These are phyloP conservation scores for Alternaria incomplexa DNA, from an alignment of 2,329 filamentous ascomycete genomes.

Conservation along the genomic window DNA sequence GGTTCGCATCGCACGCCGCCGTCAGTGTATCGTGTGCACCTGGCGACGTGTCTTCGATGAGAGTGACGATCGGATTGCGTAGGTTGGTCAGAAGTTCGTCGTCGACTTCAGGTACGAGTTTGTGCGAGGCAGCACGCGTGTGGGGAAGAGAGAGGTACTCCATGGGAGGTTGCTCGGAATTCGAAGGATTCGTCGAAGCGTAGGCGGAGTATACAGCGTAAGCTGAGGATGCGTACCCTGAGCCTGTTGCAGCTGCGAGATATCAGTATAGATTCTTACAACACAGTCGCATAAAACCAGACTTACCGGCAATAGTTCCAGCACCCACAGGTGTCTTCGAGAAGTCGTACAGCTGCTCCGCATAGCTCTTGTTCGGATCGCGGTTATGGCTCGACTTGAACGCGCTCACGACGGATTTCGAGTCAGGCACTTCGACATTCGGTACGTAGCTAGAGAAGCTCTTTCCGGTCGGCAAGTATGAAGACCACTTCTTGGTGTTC, in stretches of 20 bases:
- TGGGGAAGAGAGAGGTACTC: conserved; percentile 57
- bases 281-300: too few relatives aligned
- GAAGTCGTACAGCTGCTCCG: conserved; percentile 58
- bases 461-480: conserved; percentile 56
- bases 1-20: conserved; percentile 54
- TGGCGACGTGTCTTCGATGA: conserved; percentile 53
- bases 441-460: conserved; percentile 57
- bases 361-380: conserved; percentile 56
- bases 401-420: conserved; percentile 51
- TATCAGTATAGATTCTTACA: conserved; percentile 1
- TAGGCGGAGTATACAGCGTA: conserved; percentile 59
- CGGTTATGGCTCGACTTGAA: conserved; percentile 54
- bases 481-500: conserved; percentile 52
- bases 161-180: conserved; percentile 48
- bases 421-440: conserved; percentile 42
- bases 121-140: conserved; percentile 50
- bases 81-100: conserved; percentile 55
- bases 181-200: conserved; percentile 42
- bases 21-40: conserved; percentile 57
- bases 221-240: conserved; percentile 54
- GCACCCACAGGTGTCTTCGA: conserved; percentile 59
- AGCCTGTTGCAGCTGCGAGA: conserved; percentile 52
- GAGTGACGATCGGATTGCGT: conserved; percentile 54
- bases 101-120: conserved; percentile 50
- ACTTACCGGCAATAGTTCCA: conserved; percentile 51